A percentile compares a stretch with the other conserved stretches of the same genome.
Conservation (phyloP, 75 land plant genomes). For the Selaginella tamariscina region DNA sequence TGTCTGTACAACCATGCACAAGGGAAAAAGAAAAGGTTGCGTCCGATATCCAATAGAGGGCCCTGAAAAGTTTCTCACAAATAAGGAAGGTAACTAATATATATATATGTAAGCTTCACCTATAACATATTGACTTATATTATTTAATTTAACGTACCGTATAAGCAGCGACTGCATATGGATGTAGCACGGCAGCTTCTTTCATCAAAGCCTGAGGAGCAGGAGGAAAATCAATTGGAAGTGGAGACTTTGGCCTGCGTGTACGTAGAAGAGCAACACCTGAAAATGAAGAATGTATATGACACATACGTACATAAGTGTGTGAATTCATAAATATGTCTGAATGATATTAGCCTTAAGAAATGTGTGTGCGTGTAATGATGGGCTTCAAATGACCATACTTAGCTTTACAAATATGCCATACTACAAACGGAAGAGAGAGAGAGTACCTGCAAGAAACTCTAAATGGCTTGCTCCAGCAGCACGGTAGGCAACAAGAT, state of each 20-base stretch:
- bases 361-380: no score
- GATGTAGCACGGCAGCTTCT: slow-evolving; percentile 56
- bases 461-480: slow-evolving; percentile 87
- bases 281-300: no score
- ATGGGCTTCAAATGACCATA: no score
- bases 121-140: no score
- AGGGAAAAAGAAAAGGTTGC: slow-evolving; percentile 64
- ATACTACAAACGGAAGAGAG: no score
- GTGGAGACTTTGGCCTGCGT: slow-evolving; percentile 15
- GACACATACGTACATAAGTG: no score
- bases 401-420: no score
- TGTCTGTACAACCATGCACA: slow-evolving; percentile 84
- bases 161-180: slow-evolving; percentile 92
- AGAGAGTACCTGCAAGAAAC: slow-evolving; percentile 64
- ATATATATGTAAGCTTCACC: no score
- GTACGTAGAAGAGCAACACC: slow-evolving; percentile 67
- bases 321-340: no score
- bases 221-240: slow-evolving; percentile 23
- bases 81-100: no score
- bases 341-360: no score
- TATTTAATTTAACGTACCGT: slow-evolving; percentile 39
- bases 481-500: slow-evolving; percentile 81
- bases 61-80: no score
- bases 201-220: slow-evolving; percentile 39
- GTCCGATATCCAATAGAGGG: slow-evolving; percentile 70